Evolutionary conservation across 2,329 filamentous ascomycete species (phyloP), one percentile per base, ranked within the genome.

Genomic region (Pseudocercospora eumusae): DNA sequence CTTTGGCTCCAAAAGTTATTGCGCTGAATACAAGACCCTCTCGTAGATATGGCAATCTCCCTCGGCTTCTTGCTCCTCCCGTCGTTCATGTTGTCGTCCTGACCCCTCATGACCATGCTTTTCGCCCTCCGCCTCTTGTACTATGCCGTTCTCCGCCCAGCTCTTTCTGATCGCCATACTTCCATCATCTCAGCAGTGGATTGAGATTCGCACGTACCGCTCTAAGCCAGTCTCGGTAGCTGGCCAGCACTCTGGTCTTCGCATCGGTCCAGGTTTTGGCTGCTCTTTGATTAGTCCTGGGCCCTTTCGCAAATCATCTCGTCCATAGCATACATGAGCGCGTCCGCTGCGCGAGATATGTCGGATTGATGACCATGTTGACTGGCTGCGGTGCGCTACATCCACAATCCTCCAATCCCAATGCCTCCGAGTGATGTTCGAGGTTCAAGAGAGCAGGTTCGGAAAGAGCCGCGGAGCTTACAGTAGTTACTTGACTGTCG

Each of bases 161-260:
- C 18, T 47, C 23, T 47, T n/a, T 52, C 57, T 44, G 25, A 6
- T 4, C 15, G 6, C 55, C 2, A 31, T 40, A 18, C 52, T 33
- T 15, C 20, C 50, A 56, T 23, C 56, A 61, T 6, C 50, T 21
- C 15, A 15, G 7, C 1, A 27, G 20, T 27, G 27, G 20, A 18
- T 55, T 4, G 25, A 23, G 44, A 15, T 6, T 10, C 45, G 8
- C 21, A 70, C 93, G 76, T 89, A 99, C 95, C 79, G 92, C 88
- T 83, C 95, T 88, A 73, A 98, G 86, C 95, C 95, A 99, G 83
- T 93, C 89, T 77, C 95, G 86, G 83, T 99, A 99, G 72, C 91
- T 89, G 75, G 87, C 86, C 71, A 97, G 80, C 68, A 97, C 95
- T 83, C 93, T 87, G 77, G 83, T 84, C 80, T 90, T 91, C 73